phyloP scores from a whole-genome alignment of 305 asterid genomes.

The Solanum hybrid region DNA sequence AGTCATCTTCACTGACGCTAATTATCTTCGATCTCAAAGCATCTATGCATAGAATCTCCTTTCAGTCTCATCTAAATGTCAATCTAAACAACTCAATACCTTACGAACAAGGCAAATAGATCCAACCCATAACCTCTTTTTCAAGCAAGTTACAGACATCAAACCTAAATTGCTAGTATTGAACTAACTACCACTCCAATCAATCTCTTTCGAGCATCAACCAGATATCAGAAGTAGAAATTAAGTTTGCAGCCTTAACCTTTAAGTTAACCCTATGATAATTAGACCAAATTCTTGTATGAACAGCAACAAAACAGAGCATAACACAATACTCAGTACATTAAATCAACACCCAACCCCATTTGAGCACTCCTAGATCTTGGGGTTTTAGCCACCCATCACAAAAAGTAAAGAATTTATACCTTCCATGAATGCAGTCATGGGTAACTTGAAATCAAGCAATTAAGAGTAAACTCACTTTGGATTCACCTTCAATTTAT shows the following conservation, averaged over 20 bases:
- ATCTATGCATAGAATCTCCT: neutral
- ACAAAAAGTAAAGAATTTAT: neutral
- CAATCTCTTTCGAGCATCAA: too few species aligned
- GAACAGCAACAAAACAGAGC: neutral
- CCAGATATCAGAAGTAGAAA: too few species aligned
- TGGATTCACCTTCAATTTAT: neutral
- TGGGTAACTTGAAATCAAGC: neutral
- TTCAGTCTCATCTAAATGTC: neutral
- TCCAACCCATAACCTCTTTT: neutral
- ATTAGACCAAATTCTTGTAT: too few species aligned
- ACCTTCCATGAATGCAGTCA: neutral
- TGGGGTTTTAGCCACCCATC: neutral
- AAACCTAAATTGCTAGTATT: neutral
- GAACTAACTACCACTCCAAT: neutral
- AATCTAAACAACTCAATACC: neutral
- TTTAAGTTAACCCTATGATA: neutral
- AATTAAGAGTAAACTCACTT: neutral
- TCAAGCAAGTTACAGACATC: neutral
- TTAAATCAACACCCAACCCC: neutral
- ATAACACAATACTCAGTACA: too few species aligned
- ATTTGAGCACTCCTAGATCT: neutral
- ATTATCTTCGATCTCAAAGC: neutral
- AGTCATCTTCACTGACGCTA: neutral
- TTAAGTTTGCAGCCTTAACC: neutral
- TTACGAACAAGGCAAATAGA: neutral